Conservation (phyloP, 1,284 basidiomycete species). For the Sphagnurus paluster region DNA sequence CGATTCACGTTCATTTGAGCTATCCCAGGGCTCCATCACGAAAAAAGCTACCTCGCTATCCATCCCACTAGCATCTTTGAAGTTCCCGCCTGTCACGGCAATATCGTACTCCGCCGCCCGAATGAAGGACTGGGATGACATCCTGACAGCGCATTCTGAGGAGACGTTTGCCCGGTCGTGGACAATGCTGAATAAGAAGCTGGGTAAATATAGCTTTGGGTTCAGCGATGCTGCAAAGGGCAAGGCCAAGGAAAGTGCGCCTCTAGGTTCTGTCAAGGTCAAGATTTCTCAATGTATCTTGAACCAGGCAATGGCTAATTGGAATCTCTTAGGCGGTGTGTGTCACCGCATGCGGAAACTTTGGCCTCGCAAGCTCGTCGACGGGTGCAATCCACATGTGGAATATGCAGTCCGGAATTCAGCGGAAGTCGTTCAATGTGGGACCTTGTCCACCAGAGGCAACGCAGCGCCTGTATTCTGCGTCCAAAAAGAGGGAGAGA, state of each 20-base stretch:
- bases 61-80: constrained; percentile 78
- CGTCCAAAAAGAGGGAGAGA: constrained; percentile 53
- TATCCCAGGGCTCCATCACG: constrained; percentile 90
- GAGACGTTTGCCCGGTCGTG: constrained; percentile 83
- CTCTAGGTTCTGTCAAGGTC: constrained; percentile 66
- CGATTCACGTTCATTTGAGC: constrained; percentile 90
- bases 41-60: constrained; percentile 85
- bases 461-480: constrained; percentile 39
- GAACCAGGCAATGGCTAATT: background rate
- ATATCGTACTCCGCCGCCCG: constrained; percentile 81
- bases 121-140: constrained; percentile 97
- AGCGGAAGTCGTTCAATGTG: constrained; percentile 75
- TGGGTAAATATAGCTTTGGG: constrained; percentile 74
- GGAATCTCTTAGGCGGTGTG: constrained; percentile 67
- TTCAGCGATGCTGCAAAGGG: constrained; percentile 47
- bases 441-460: constrained; percentile 61
- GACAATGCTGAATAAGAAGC: constrained; percentile 80
- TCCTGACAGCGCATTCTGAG: constrained; percentile 86
- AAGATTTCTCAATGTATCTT: constrained; percentile 12
- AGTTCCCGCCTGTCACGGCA: constrained; percentile 77
- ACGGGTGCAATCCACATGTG: constrained; percentile 83
- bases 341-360: constrained; percentile 96
- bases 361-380: constrained; percentile 83
- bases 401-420: constrained; percentile 95
- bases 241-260: constrained; percentile 43